Conservation (phyloP, 2,329 filamentous ascomycete species). For the Trichoderma koningiopsis region DNA sequence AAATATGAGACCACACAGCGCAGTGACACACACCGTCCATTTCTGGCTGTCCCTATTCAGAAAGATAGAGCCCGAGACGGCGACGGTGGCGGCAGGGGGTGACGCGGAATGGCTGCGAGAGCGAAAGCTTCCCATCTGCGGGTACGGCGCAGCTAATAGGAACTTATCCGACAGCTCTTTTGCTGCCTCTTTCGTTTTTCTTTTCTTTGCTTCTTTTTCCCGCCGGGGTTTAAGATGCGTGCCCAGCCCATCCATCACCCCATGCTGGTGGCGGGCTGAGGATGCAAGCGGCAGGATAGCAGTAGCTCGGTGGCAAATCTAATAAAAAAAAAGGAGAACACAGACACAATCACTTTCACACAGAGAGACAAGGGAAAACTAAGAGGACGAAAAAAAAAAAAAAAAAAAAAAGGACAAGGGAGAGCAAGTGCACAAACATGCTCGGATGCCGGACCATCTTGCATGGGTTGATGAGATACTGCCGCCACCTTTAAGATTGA, state of each 20-base stretch:
- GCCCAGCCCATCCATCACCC: conserved; percentile 2
- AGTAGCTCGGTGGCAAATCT: conserved; percentile 15
- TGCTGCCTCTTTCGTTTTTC: not conserved
- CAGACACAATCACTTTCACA: not conserved
- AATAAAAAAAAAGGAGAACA: not conserved
- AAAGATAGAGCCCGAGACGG: not conserved
- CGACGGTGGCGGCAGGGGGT: not conserved
- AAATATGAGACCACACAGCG: not conserved
- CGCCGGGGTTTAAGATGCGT: not conserved
- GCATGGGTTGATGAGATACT: not conserved
- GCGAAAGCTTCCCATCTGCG: not conserved
- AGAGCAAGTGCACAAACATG: not conserved
- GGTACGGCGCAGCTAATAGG: not conserved
- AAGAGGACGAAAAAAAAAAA: not conserved
- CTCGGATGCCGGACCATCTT: conserved; percentile 9
- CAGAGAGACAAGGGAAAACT: not conserved
- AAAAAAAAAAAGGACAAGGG: not conserved
- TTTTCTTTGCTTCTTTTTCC: not conserved
- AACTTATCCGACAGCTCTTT: conserved; percentile 20
- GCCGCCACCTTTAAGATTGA: conserved; percentile 14
- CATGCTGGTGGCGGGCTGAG: not conserved
- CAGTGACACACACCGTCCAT: conserved; percentile 21
- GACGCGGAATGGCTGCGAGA: conserved; percentile 1
- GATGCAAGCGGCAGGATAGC: not conserved
- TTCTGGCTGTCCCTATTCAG: not conserved